These are phyloP conservation scores for Polyplosphaeria fusca DNA, from an alignment of 495 filamentous ascomycete genomes.

Conservation along the genomic window DNA sequence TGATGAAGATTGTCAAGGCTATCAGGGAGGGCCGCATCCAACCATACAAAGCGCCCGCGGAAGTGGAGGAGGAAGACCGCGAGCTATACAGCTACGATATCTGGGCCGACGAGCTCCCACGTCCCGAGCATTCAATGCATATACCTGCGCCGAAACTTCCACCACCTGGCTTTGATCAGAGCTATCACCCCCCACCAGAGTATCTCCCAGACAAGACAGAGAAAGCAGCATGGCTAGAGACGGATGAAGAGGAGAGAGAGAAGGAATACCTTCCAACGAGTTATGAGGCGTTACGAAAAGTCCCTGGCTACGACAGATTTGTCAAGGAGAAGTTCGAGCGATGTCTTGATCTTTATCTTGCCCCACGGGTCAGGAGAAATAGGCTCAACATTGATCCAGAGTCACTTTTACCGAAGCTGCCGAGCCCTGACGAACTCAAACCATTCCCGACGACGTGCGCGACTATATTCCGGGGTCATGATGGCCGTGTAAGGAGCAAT, in stretches of 20 bases:
- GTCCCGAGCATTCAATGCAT: conserved; percentile 86
- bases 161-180: conserved; percentile 90
- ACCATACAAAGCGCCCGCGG: conserved; percentile 77
- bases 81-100: conserved; percentile 74
- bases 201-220: conserved; percentile 86
- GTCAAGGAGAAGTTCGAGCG: conserved; percentile 95
- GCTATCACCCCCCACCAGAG: conserved; percentile 93
- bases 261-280: conserved; percentile 82
- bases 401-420: conserved; percentile 88
- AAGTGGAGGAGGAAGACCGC: conserved; percentile 61
- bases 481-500: conserved; percentile 80
- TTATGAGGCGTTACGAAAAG: conserved; percentile 78
- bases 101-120: conserved; percentile 85
- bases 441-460: conserved; percentile 89
- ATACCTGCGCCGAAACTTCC: conserved; percentile 94
- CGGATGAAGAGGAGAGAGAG: conserved; percentile 85
- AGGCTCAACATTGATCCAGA: conserved; percentile 96
- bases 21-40: conserved; percentile 92
- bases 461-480: conserved; percentile 80
- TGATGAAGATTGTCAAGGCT: conserved; percentile 97
- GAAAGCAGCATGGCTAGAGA: conserved; percentile 80
- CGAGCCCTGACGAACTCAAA: conserved; percentile 85
- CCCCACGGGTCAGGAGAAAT: conserved; percentile 85
- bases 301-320: conserved; percentile 86
- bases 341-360: conserved; percentile 91